Evolutionary conservation across 495 filamentous ascomycete genomes (phyloP), one percentile per base, ranked within the genome.

Genomic region (Choiromyces venosus): DNA sequence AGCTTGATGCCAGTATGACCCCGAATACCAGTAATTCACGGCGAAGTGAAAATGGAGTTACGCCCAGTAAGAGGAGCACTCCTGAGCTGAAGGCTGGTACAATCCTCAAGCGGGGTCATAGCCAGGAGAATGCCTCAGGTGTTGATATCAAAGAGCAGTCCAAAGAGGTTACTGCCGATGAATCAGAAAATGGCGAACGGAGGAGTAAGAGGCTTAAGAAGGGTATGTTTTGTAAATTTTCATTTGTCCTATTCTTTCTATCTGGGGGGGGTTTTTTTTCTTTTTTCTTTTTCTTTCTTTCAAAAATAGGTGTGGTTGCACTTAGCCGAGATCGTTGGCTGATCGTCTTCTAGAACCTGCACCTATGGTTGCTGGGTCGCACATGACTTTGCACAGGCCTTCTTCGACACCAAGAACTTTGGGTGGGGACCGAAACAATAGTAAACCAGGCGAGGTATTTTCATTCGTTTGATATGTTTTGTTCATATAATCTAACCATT

Each of bases 181-280:
- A 93, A 61, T 85, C 83, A 9, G 92, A 97, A 74, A 86, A 85
- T 73, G 89, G 88, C 70, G 94, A 92, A 71, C 87, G 96, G 72
- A 89, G 94, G 69, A 97, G 93, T 82, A 98, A 99, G 84, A 88
- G 95, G 44, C 84, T 96, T 12, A 96, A 94, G 83, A 97, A 97
- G 88, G 93, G 92, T 95, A 86, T 78, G 86, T 84, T 19, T 3
- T 73, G 69, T 67, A 71, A 66, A 68, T 78, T 71, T 65, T 67
- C 46, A 35, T 71, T 71, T 79, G 46, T 65, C 16, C 67, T 65
- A 74, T 71, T 77, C 71, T 73, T 71, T 37, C 21, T 10, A 7
- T 52, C 44, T n/a, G n/a, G n/a, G n/a, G n/a, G n/a, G n/a, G n/a
- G 67, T 72, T 77, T 71, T 72, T 66, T 74, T 69, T 67, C 78